Percentiles rank a stretch among this genome's conserved stretches.
Conservation (phyloP, 371 early-diverging fungal species). For the Catenaria anguillulae region DNA sequence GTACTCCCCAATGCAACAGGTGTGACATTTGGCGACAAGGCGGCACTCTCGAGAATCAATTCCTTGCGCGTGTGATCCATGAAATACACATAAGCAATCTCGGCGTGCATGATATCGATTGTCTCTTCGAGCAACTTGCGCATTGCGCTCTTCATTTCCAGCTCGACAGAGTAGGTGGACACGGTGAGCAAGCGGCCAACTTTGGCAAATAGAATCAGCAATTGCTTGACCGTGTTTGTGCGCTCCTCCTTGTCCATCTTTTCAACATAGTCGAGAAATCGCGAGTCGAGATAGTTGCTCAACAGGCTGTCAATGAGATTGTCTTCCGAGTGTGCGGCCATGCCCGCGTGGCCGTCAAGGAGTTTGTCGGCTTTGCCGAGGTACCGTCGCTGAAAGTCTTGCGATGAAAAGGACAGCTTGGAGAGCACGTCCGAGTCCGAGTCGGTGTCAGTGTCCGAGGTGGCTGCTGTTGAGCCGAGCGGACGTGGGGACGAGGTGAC, state of each 20-base stretch:
- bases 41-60: slow-evolving; percentile 15
- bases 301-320: slow-evolving; percentile 16
- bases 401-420: not conserved
- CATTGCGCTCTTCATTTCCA: slow-evolving; percentile 19
- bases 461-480: too few relatives aligned
- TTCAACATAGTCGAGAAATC: slow-evolving; percentile 21
- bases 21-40: too few relatives aligned
- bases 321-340: too few relatives aligned
- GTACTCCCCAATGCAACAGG: too few relatives aligned
- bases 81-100: slow-evolving; percentile 19
- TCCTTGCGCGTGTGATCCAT: slow-evolving; percentile 21
- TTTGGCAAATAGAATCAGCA: slow-evolving; percentile 22
- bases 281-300: slow-evolving; percentile 20
- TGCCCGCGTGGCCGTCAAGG: not conserved
- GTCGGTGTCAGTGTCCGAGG: too few relatives aligned
- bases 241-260: slow-evolving; percentile 20
- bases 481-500: too few relatives aligned
- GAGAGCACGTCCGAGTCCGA: too few relatives aligned
- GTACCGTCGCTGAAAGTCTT: not conserved
- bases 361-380: not conserved
- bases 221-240: slow-evolving; percentile 17
- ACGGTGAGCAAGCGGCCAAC: slow-evolving; percentile 21
- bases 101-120: slow-evolving; percentile 13
- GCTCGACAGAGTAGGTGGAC: slow-evolving; percentile 17
- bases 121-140: slow-evolving; percentile 19